Conservation (phyloP, 768 basidiomycete species). For the Tubosaeta brunneosetosa region DNA sequence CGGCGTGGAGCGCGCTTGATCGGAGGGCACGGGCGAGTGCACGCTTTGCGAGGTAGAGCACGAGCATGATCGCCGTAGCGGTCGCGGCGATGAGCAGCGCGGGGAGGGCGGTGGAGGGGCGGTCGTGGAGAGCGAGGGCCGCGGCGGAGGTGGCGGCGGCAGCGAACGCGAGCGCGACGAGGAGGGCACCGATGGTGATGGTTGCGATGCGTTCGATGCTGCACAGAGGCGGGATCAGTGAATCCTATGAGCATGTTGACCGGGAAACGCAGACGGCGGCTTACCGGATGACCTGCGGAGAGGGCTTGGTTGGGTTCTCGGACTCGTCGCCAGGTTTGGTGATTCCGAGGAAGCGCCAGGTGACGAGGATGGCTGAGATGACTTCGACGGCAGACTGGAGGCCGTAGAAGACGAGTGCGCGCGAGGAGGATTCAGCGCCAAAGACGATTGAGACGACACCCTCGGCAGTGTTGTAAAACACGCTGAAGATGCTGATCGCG, state of each 20-base stretch:
- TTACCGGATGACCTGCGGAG: constrained; percentile 13
- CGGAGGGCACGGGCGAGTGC: constrained; percentile 42
- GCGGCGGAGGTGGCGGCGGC: constrained; percentile 35
- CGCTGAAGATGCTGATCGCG: constrained; percentile 38
- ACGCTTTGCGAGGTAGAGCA: constrained; percentile 43
- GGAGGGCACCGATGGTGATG: constrained; percentile 33
- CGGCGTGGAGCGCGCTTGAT: constrained; percentile 41
- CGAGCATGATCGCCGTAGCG: constrained; percentile 35
- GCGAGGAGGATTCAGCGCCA: constrained; percentile 41
- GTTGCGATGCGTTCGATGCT: constrained; percentile 40
- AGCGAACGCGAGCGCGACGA: constrained; percentile 35
- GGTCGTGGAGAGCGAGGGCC: constrained; percentile 32
- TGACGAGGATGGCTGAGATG: constrained; percentile 39
- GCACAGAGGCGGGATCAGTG: background rate
- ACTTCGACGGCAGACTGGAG: constrained; percentile 47
- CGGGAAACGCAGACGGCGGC: background rate
- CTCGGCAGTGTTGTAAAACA: constrained; percentile 39
- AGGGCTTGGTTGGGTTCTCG: background rate
- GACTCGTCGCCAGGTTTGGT: constrained; percentile 32
- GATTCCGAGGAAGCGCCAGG: constrained; percentile 40
- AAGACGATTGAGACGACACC: constrained; percentile 42
- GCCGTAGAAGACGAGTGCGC: constrained; percentile 45
- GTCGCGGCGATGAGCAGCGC: constrained; percentile 42
- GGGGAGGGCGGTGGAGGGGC: constrained; percentile 36
- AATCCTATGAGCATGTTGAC: background rate